Evolutionary conservation across 2,329 filamentous ascomycete species (phyloP).

Genomic region (Ceratocystiopsis brevicomis): DNA sequence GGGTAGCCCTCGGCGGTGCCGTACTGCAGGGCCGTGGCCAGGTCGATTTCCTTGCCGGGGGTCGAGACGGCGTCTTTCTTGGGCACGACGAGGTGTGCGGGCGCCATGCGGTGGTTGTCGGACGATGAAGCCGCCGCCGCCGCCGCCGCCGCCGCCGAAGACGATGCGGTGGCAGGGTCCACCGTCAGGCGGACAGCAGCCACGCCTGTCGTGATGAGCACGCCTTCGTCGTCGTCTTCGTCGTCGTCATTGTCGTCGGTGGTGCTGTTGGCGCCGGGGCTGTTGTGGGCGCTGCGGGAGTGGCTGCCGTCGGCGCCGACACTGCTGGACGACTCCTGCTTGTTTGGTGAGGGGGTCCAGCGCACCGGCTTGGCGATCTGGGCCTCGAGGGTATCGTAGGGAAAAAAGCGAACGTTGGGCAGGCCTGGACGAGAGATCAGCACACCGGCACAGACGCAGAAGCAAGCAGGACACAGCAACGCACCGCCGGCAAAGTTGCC

Average conservation of each 20-base stretch:
- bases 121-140: slow-evolving; percentile 3
- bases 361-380: slow-evolving; percentile 55
- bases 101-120: slow-evolving; percentile 12
- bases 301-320: too few relatives aligned
- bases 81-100: slow-evolving; percentile 48
- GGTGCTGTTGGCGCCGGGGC: too few relatives aligned
- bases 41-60: slow-evolving; percentile 49
- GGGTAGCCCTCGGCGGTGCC: slow-evolving; percentile 68
- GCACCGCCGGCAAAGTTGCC: slow-evolving; percentile 42
- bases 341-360: slow-evolving; percentile 52
- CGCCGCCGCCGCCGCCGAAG: too few relatives aligned
- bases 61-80: slow-evolving; percentile 30
- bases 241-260: slow-evolving; percentile 7
- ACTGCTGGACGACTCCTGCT: slow-evolving; percentile 17
- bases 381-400: slow-evolving; percentile 78
- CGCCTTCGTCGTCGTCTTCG: slow-evolving; percentile 17
- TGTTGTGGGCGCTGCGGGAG: slow-evolving; percentile 3
- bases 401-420: slow-evolving; percentile 66
- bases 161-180: slow-evolving; percentile 9
- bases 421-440: slow-evolving; percentile 35
- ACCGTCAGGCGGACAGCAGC: slow-evolving; percentile 12
- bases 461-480: slow-evolving; percentile 6
- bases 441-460: not conserved
- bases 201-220: slow-evolving; percentile 18
- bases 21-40: slow-evolving; percentile 72